Evolutionary conservation across 305 asterid genomes (phyloP).

Genomic region (Fraxinus sp.): DNA sequence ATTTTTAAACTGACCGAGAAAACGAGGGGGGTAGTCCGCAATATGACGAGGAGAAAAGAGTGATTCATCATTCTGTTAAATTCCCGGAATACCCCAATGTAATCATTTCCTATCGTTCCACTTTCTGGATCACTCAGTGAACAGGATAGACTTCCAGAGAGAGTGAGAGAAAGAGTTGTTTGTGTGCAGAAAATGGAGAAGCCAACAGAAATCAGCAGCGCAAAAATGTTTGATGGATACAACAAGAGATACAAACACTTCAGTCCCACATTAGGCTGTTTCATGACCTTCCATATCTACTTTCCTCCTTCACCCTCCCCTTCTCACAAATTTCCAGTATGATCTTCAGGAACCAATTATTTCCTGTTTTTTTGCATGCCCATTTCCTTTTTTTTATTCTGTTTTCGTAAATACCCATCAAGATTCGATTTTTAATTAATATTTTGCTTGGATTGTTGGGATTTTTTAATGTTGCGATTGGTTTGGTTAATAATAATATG

Average conservation of each 20-base stretch:
- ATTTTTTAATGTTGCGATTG: neutral
- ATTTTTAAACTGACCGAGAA: neutral
- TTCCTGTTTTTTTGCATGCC: neutral
- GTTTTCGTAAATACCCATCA: neutral
- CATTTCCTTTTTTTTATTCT: neutral
- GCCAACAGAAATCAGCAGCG: conserved; percentile 78
- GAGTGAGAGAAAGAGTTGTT: neutral
- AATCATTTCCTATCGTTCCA: neutral
- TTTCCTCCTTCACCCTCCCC: conserved; percentile 79
- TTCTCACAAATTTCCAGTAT: conserved; percentile 73
- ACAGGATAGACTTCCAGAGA: neutral
- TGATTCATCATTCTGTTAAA: neutral
- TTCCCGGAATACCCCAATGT: neutral
- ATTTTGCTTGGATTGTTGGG: neutral
- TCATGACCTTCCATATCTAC: conserved; percentile 84
- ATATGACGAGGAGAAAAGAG: neutral
- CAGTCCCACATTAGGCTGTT: conserved; percentile 76
- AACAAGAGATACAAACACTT: conserved; percentile 89
- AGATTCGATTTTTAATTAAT: neutral
- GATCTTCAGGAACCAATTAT: conserved; percentile 12
- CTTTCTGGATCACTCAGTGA: neutral
- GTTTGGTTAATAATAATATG: neutral
- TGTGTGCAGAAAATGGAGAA: conserved; percentile 41
- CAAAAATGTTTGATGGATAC: conserved; percentile 90
- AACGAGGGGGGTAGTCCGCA: neutral